Percentiles rank a stretch among this genome's conserved stretches.
These are phyloP conservation scores for Phytopythium oedochilum DNA, from an alignment of 352 stramenopile species.

Conservation along the genomic window DNA sequence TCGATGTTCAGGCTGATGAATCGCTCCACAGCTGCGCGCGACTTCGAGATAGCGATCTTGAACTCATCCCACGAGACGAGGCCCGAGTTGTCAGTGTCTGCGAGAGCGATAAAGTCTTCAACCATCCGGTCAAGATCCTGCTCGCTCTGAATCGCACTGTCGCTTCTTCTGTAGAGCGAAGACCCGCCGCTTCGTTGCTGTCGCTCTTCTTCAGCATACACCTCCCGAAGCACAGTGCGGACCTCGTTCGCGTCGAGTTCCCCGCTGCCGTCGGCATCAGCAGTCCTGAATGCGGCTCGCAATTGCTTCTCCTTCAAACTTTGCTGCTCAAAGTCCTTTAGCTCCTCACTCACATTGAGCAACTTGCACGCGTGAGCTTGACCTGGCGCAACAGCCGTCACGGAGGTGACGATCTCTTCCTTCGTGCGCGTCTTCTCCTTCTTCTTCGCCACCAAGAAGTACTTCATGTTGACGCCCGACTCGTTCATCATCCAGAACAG, in stretches of 20 bases:
- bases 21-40: slow-evolving; percentile 53
- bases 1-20: slow-evolving; percentile 78
- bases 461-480: slow-evolving; percentile 72
- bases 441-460: slow-evolving; percentile 77
- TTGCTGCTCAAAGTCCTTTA: slow-evolving; percentile 66
- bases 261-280: slow-evolving; percentile 68
- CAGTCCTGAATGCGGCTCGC: slow-evolving; percentile 69
- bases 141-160: slow-evolving; percentile 54
- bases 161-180: slow-evolving; percentile 29
- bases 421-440: slow-evolving; percentile 36
- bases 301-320: slow-evolving; percentile 86
- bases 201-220: slow-evolving; percentile 68
- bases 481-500: slow-evolving; percentile 87
- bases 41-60: slow-evolving; percentile 78
- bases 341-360: slow-evolving; percentile 58
- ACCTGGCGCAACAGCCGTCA: slow-evolving; percentile 41
- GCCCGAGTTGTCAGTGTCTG: slow-evolving; percentile 73
- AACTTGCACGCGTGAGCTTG: slow-evolving; percentile 59
- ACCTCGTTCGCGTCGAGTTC: slow-evolving; percentile 80
- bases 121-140: slow-evolving; percentile 49
- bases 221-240: slow-evolving; percentile 56
- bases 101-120: slow-evolving; percentile 74
- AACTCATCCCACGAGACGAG: slow-evolving; percentile 87
- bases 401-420: slow-evolving; percentile 50
- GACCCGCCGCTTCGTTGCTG: slow-evolving; percentile 25